Conservation (phyloP, 2,329 filamentous ascomycete genomes). For the Coniella vitis region DNA sequence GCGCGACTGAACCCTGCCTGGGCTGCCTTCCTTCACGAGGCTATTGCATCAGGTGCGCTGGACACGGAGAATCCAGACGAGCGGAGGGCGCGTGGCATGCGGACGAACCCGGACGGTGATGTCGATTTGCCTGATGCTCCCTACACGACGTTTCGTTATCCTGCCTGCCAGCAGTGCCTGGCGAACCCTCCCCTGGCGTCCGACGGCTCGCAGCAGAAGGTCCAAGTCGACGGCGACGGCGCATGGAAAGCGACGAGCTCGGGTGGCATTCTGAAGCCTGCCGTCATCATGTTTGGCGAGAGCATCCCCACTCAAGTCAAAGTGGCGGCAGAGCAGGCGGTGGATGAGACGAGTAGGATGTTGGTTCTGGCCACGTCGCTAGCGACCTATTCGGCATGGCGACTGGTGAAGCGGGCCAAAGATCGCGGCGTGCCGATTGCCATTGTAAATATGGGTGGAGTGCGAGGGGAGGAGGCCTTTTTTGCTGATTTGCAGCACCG, state of each 20-base stretch:
- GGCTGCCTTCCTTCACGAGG: constrained; percentile 67
- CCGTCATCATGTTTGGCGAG: constrained; percentile 95
- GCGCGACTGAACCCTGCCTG: constrained; percentile 78
- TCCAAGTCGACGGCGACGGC: constrained; percentile 72
- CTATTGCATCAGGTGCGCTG: constrained; percentile 67
- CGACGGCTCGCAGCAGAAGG: constrained; percentile 48
- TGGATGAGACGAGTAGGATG: constrained; percentile 69
- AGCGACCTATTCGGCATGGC: constrained; percentile 93
- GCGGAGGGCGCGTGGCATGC: constrained; percentile 61
- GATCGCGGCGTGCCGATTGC: constrained; percentile 80
- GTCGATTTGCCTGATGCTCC: constrained; percentile 82
- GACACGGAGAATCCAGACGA: constrained; percentile 70
- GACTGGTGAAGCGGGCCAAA: constrained; percentile 75
- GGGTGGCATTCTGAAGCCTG: constrained; percentile 82
- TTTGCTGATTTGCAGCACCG: constrained; percentile 49
- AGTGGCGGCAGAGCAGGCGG: constrained; percentile 66
- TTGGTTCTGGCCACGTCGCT: constrained; percentile 83
- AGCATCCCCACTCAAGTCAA: constrained; percentile 68
- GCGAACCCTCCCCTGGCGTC: constrained; percentile 48
- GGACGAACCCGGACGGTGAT: constrained; percentile 89
- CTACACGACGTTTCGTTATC: constrained; percentile 87
- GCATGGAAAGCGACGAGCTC: constrained; percentile 63
- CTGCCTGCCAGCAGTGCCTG: constrained; percentile 77
- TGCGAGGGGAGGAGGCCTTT: constrained; percentile 70
- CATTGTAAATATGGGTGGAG: constrained; percentile 80